These are phyloP conservation scores for Begonia loranthoides DNA, from an alignment of 306 rosid species.

Conservation along the genomic window DNA sequence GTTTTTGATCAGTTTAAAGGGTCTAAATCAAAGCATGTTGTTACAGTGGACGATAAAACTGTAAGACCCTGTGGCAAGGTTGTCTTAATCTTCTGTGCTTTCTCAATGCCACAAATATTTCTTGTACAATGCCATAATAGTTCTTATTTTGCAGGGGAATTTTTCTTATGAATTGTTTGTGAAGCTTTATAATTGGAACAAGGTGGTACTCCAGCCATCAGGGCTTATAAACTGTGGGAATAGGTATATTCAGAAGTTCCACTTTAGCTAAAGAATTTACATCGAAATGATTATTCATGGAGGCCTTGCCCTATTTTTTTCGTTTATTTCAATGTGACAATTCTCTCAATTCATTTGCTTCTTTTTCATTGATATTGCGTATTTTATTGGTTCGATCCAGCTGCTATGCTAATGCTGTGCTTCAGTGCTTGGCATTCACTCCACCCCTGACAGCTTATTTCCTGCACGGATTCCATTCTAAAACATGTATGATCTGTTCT, in stretches of 20 bases:
- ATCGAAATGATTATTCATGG: too few species aligned
- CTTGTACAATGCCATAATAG: conserved; percentile 3
- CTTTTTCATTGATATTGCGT: neutral
- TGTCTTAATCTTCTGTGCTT: neutral
- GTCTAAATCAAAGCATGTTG: conserved; percentile 47
- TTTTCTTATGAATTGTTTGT: conserved; percentile 9
- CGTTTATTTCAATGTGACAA: neutral
- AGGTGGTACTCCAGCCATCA: conserved; percentile 16
- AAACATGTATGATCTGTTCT: conserved; percentile 44
- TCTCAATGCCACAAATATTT: neutral
- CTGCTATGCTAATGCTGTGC: conserved; percentile 90
- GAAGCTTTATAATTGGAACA: conserved; percentile 8
- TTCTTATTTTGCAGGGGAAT: conserved; percentile 7
- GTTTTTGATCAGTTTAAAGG: conserved; percentile 73
- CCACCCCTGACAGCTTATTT: conserved; percentile 87
- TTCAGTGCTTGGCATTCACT: conserved; percentile 87
- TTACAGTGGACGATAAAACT: conserved; percentile 20
- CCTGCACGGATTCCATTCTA: conserved; percentile 78
- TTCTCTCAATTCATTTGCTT: neutral
- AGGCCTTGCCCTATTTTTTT: neutral
- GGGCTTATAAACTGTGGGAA: conserved; percentile 16
- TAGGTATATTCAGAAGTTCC: conserved; percentile 5
- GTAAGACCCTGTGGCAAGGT: conserved; percentile 62
- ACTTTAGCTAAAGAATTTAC: neutral
- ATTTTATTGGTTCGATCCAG: conserved; percentile 28